phyloP scores from a whole-genome alignment of 352 stramenopile species.

The Phytophthora constricta region DNA sequence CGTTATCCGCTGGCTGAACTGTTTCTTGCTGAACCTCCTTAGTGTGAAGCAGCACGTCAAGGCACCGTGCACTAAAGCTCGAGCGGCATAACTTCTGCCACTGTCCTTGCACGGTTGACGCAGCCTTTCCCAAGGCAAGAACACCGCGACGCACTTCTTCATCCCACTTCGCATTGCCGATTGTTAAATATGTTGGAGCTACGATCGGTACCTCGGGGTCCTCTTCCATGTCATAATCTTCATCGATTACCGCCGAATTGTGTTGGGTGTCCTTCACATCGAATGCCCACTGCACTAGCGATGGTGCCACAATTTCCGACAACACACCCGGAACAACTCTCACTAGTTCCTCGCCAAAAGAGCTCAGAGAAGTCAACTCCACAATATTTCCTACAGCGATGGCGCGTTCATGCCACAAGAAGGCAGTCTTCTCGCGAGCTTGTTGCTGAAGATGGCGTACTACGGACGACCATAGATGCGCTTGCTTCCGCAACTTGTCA shows the following conservation, averaged over 20 bases:
- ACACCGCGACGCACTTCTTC: conserved; percentile 25
- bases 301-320: conserved; percentile 33
- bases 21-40: conserved; percentile 14
- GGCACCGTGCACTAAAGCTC: conserved; percentile 43
- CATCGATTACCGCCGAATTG: conserved; percentile 13
- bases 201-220: conserved; percentile 16
- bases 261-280: conserved; percentile 32
- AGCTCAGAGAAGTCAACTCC: conserved; percentile 37
- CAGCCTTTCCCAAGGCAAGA: conserved; percentile 14
- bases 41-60: conserved; percentile 38
- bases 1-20: conserved; percentile 11
- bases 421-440: neutral
- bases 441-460: conserved; percentile 7
- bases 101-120: conserved; percentile 38
- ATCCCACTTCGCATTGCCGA: conserved; percentile 8
- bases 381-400: conserved; percentile 44
- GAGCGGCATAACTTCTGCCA: conserved; percentile 55
- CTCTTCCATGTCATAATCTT: conserved; percentile 45
- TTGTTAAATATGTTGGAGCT: conserved; percentile 17
- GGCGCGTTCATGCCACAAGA: conserved; percentile 44
- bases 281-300: conserved; percentile 49
- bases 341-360: conserved; percentile 38
- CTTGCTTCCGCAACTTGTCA: conserved; percentile 2
- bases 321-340: conserved; percentile 26
- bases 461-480: conserved; percentile 21